Evolutionary conservation across 78 protist genomes (phyloP).

Genomic region (Dictyostelium brefeldianum): DNA sequence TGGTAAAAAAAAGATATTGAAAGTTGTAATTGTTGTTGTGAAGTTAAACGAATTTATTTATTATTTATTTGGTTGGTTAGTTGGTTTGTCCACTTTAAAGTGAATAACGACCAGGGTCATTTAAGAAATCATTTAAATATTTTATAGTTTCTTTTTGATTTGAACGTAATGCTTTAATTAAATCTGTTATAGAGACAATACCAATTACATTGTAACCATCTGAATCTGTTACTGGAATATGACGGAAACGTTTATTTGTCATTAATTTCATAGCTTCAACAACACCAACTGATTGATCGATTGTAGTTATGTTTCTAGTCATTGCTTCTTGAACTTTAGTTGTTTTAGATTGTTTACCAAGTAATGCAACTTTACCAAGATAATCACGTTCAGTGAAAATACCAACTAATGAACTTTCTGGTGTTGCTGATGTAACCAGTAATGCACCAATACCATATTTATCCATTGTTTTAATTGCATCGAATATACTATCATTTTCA

Average conservation of each 20-base stretch:
- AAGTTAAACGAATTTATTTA: no score
- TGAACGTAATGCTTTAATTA: conserved; percentile 16
- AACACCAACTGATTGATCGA: neutral
- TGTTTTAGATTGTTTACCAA: neutral
- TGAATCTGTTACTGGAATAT: conserved; percentile 44
- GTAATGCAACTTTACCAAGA: conserved; percentile 29
- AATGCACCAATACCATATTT: conserved; percentile 48
- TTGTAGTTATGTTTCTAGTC: conserved; percentile 29
- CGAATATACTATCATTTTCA: neutral
- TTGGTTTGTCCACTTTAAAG: neutral
- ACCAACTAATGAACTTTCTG: conserved; percentile 15
- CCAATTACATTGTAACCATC: conserved; percentile 27
- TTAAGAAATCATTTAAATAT: conserved; percentile 47
- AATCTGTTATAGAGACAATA: conserved; percentile 56
- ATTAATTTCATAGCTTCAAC: conserved; percentile 45
- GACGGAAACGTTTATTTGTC: conserved; percentile 62
- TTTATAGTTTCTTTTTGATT: conserved; percentile 68
- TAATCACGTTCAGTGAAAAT: conserved; percentile 72
- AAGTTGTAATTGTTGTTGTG: no score
- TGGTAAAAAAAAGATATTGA: no score
- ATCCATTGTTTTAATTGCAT: conserved; percentile 41
- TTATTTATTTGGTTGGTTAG: no score
- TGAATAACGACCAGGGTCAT: conserved; percentile 39
- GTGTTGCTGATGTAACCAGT: neutral
- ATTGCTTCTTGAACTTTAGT: conserved; percentile 16